Base-by-base conservation (phyloP, 1,139 yeast genomes). In the Kodamaea plutei region DNA sequence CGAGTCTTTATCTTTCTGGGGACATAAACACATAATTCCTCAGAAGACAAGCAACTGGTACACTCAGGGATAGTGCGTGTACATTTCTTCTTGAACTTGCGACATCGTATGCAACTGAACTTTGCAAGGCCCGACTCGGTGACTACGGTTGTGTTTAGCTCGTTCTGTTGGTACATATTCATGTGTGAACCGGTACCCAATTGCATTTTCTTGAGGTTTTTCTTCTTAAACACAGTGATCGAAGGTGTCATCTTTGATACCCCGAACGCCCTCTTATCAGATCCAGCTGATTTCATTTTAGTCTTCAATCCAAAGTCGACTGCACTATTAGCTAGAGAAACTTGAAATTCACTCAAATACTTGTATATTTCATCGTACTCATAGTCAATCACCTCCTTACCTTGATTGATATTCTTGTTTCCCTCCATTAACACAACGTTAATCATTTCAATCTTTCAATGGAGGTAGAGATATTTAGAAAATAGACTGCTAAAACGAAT, bases 21-120 rank as follows among this genome's bases (percentile, higher is more conserved):
- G 3, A 15, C 15, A 24, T 51, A 53, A 7, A 46, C 38, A 31
- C 58, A 53, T 10, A 52, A 33, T 15, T 48, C 53, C 15, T 50
- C 55, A 1, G 57, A 52, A 8, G 45, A 40, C 10, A 35, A 37
- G 34, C 58, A 54, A 25, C 50, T 52, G 10, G 45, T 34, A 34
- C 58, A 54, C 34, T 52, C 56, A 4, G 58, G 58, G 7, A 49
- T 28, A 3, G 37, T 31, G 20, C 57, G 34, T 4, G 54, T 41
- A 24, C 58, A 54, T 31, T 44, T 51, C 37, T 51, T 50, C 32
- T 54, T 54, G 28, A 46, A 50, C 31, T 48, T 50, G 9, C 56
- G 47, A 34, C 58, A 54, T 24, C 58, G 38, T 4, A 44, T 26
- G 34, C 58, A 54, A 34, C 56, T 52, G 5, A 45, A 47, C 18